phyloP scores from a whole-genome alignment of 192 early-diverging fungal species.

The Piromyces finnis region DNA sequence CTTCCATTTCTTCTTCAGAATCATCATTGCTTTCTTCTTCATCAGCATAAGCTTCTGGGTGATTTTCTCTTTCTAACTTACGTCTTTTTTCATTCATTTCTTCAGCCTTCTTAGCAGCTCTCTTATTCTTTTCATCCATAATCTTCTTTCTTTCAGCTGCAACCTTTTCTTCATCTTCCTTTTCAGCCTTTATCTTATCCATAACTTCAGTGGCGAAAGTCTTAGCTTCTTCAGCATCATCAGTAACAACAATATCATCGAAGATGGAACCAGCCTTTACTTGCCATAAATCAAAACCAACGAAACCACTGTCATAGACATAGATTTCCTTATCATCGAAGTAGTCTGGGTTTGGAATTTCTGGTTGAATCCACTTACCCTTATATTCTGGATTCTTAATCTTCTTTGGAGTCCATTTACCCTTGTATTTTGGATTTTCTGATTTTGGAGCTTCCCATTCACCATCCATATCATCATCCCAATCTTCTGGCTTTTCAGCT shows the following conservation, averaged over 20 bases:
- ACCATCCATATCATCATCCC: slow-evolving; percentile 34
- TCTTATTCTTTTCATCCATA: slow-evolving; percentile 6
- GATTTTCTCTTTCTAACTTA: not conserved
- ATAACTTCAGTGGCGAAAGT: slow-evolving; percentile 11
- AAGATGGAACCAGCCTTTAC: slow-evolving; percentile 26
- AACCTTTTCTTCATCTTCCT: not conserved
- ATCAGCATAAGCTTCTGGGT: not conserved
- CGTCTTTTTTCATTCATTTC: not conserved
- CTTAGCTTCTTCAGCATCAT: slow-evolving; percentile 23
- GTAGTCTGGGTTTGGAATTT: slow-evolving; percentile 19
- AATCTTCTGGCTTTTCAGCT: slow-evolving; percentile 73
- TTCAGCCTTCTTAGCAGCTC: slow-evolving; percentile 9
- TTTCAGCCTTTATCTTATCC: not conserved
- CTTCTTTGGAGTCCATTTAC: slow-evolving; percentile 19
- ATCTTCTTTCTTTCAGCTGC: not conserved
- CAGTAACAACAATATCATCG: slow-evolving; percentile 30
- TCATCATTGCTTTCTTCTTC: not conserved
- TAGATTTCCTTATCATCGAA: slow-evolving; percentile 10
- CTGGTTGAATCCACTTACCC: slow-evolving; percentile 22
- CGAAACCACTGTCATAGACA: slow-evolving; percentile 8
- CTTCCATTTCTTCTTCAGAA: slow-evolving; percentile 5
- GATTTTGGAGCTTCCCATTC: slow-evolving; percentile 23
- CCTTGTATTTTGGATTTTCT: slow-evolving; percentile 24
- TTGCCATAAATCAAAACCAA: slow-evolving; percentile 35
- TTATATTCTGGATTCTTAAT: slow-evolving; percentile 28